These are phyloP conservation scores for Phytophthora cactorum DNA, from an alignment of 352 stramenopile species.

Conservation along the genomic window DNA sequence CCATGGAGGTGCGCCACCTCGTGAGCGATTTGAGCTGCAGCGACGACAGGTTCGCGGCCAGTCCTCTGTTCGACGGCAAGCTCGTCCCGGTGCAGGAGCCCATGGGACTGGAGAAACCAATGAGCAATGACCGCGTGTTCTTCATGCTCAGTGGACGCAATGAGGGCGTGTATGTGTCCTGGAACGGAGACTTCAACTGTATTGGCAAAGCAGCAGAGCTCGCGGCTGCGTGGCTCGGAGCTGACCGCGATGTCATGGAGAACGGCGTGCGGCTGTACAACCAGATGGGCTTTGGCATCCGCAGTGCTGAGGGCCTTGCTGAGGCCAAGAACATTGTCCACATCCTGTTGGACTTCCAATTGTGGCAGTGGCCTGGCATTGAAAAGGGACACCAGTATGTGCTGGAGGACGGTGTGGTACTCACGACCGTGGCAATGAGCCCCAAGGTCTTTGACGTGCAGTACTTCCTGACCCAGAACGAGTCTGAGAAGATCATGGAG, in stretches of 20 bases:
- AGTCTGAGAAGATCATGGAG: conserved; percentile 65
- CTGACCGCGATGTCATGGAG: conserved; percentile 61
- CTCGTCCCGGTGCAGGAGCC: conserved; percentile 49
- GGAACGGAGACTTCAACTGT: conserved; percentile 75
- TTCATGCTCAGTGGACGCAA: conserved; percentile 86
- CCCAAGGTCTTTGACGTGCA: conserved; percentile 83
- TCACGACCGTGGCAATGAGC: conserved; percentile 68
- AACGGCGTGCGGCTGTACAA: conserved; percentile 77
- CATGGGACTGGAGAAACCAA: conserved; percentile 40
- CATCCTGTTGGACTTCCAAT: conserved; percentile 81
- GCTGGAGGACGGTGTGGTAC: conserved; percentile 66
- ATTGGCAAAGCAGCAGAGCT: conserved; percentile 46
- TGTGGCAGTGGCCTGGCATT: conserved; percentile 84
- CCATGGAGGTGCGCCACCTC: conserved; percentile 45
- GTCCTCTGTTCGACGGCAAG: conserved; percentile 43
- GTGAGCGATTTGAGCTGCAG: conserved; percentile 42
- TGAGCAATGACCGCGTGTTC: conserved; percentile 59
- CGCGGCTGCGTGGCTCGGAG: conserved; percentile 65
- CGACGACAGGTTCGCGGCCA: conserved; percentile 40
- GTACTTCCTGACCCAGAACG: conserved; percentile 62
- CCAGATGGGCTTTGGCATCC: conserved; percentile 66
- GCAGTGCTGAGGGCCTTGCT: conserved; percentile 48
- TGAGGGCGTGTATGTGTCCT: conserved; percentile 74
- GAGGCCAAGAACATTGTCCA: conserved; percentile 68
- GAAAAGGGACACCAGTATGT: conserved; percentile 69